Evolutionary conservation across 345 rosid genomes (phyloP), one percentile per base, ranked within the genome.

Genomic region (Leavenworthia alabamica): DNA sequence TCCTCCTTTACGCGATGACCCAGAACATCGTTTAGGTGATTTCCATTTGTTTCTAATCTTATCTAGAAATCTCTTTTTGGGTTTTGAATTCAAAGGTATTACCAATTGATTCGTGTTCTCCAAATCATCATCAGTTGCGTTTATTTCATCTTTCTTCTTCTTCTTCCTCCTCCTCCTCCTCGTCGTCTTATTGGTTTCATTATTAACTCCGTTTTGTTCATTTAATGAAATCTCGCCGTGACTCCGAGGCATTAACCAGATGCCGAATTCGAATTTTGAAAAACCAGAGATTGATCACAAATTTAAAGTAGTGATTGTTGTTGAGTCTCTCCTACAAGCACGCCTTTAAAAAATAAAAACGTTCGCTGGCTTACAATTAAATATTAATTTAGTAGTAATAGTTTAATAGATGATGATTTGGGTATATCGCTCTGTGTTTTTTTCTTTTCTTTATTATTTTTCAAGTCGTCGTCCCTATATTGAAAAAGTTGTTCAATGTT

Each of bases 231-330:
- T 50, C 61, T 64, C 75, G 16, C 48, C 58, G 55, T 57, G 60
- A 53, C 28, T 64, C 36, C 66, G 66, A 64, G 71, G 66, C 75
- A 71, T 71, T 71, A 64, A 71, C 75, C 60, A 57, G 35, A 55
- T 29, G 12, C 57, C 36, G 63, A 46, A 28, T 55, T 28, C 42
- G 49, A 44, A 2, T 24, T 35, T 14, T 11, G 3, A 23, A 37
- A 37, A 19, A 41, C 15, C 39, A 19, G 20, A 49, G 40, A 47
- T 45, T 39, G 65, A 49, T 32, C 14, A 28, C n/a, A 52, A 41
- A 48, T n/a, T 45, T 6, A n/a, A n/a, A n/a, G n/a, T n/a, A n/a
- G n/a, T n/a, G n/a, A n/a, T n/a, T n/a, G 55, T 19, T 28, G 41
- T 37, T n/a, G 41, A 5, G 3, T 2, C 10, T 56, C 24, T 20